Evolutionary conservation across 2,329 filamentous ascomycete genomes (phyloP), one percentile per base, ranked within the genome.

Genomic region (Fusarium stilboides): DNA sequence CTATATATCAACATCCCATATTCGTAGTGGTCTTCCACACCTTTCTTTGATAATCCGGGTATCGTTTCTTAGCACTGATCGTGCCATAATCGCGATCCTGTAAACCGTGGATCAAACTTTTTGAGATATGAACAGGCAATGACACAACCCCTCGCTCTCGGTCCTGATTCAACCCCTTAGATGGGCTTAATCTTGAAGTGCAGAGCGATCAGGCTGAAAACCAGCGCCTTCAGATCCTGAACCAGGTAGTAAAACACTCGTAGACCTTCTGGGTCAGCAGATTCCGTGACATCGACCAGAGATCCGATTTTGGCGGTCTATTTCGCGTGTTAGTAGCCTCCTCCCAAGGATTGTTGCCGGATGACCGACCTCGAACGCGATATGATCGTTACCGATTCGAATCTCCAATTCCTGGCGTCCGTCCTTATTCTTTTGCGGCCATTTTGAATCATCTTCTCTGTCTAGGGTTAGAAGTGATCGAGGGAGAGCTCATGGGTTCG

Each of bases 361-460:
- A 20, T 62, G 43, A 75, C 85, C 66, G 80, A 94, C 94, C 91
- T 99, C 96, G 72, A 99, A 99, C 2, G 94, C 97, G 73, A 99
- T 98, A 80, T 98, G 95, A 69, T 99, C 96, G 75, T 92, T 96
- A 42, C 95, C 96, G 57, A 99, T 80, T 49, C 94, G 88, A 62
- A 99, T 98, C 81, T 99, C 96, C 47, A 99, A 86, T 82, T 99
- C 96, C 79, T 99, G 96, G 69, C 95, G 89, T 36, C 96, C 96
- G 75, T 99, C 96, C 83, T 98, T 98, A 84, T 99, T 99, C 88
- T 98, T 99, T 80, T 97, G 94, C 1, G 96, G 96, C 96, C 96
- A 99, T 80, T 98, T 98, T 26, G 91, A 92, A 80, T 99, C 96
- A 78, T 99, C 96, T 89, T 99, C 96, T 84, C 94, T 97, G 72